These are phyloP conservation scores for Phytophthora sansomeana DNA, from an alignment of 352 stramenopile genomes.

Conservation along the genomic window DNA sequence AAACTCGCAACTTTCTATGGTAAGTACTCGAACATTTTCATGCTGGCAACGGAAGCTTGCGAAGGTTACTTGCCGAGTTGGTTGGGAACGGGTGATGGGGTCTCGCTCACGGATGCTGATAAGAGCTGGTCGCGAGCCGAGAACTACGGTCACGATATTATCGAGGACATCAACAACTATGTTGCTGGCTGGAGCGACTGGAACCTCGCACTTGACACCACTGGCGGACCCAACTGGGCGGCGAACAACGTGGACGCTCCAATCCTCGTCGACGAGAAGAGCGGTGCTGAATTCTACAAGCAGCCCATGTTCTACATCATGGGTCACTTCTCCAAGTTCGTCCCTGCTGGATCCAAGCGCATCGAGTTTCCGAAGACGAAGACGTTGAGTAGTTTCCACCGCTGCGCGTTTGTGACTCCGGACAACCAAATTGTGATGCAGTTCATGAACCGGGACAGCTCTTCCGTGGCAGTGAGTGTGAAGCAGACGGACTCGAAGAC, in stretches of 20 bases:
- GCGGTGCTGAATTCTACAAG: background rate
- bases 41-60: constrained; percentile 85
- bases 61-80: constrained; percentile 1
- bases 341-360: constrained; percentile 52
- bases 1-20: constrained; percentile 50
- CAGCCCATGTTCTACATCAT: constrained; percentile 55
- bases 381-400: constrained; percentile 42
- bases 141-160: constrained; percentile 73
- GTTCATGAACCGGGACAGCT: constrained; percentile 49
- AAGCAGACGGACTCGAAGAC: constrained; percentile 34
- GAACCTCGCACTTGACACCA: constrained; percentile 77
- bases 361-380: constrained; percentile 46
- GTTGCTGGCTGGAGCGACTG: constrained; percentile 85
- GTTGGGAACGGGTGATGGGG: background rate
- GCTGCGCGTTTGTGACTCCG: constrained; percentile 49
- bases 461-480: constrained; percentile 43
- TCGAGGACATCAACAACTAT: constrained; percentile 82
- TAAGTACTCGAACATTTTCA: constrained; percentile 72
- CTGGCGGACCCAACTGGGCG: constrained; percentile 73
- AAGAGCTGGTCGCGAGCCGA: background rate
- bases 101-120: background rate
- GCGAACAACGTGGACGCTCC: constrained; percentile 73
- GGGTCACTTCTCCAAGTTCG: constrained; percentile 78
- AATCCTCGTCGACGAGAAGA: constrained; percentile 44
- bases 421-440: constrained; percentile 51